phyloP scores from a whole-genome alignment of 139 green algal species.

The Gonium pectorale region DNA sequence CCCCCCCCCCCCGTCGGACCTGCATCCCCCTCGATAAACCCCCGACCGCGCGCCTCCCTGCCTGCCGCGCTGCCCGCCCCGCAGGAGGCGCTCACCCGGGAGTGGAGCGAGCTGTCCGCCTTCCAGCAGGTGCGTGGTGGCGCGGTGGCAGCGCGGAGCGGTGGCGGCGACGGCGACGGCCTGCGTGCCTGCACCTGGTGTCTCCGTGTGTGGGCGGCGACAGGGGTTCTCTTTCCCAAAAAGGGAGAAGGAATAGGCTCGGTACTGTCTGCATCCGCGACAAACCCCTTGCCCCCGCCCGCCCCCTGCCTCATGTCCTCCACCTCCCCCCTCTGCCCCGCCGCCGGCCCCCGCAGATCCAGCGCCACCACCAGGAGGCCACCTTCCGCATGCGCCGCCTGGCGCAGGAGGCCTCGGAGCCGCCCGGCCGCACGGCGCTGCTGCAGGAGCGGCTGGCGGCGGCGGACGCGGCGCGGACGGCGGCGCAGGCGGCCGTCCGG shows the following conservation, averaged over 20 bases:
- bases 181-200: too few relatives aligned
- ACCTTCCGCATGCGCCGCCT: not conserved
- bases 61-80: too few relatives aligned
- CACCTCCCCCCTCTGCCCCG: not conserved
- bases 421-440: not conserved
- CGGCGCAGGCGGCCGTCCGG: not conserved
- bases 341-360: not conserved
- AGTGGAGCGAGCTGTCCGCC: too few relatives aligned
- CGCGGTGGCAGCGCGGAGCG: too few relatives aligned
- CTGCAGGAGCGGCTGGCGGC: not conserved
- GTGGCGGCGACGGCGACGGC: too few relatives aligned
- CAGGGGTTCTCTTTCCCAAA: too few relatives aligned
- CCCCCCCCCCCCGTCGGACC: too few relatives aligned
- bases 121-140: too few relatives aligned
- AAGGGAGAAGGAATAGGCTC: not conserved
- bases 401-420: not conserved
- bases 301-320: not conserved
- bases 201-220: not conserved
- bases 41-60: too few relatives aligned
- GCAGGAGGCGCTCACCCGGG: too few relatives aligned
- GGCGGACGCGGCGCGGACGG: not conserved
- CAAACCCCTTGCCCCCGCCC: not conserved
- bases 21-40: too few relatives aligned
- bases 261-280: not conserved
- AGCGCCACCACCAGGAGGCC: not conserved